Evolutionary conservation across 305 asterid genomes (phyloP).

Genomic region (Fraxinus xanthoxyloides): DNA sequence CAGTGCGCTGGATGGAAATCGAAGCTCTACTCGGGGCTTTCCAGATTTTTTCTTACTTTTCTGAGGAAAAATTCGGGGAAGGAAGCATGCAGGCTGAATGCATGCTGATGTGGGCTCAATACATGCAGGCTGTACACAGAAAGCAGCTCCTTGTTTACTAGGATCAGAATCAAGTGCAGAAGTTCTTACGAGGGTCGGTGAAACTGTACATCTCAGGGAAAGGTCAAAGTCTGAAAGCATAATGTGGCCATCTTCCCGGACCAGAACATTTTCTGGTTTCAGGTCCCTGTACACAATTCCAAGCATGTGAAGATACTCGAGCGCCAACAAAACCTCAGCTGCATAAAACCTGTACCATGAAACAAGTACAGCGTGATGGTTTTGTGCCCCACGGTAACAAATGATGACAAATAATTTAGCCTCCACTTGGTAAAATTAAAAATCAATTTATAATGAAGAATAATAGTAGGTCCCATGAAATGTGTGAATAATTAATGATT

Average conservation of each 20-base stretch:
- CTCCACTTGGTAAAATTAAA: background rate
- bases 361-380: background rate
- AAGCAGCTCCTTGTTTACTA: slow-evolving; percentile 56
- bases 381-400: background rate
- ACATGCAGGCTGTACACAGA: slow-evolving; percentile 88
- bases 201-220: slow-evolving; percentile 85
- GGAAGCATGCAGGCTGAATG: slow-evolving; percentile 91
- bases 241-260: slow-evolving; percentile 98
- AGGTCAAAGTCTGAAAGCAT: slow-evolving; percentile 98
- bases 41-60: slow-evolving; percentile 57
- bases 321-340: slow-evolving; percentile 93
- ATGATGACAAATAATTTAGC: background rate
- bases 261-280: slow-evolving; percentile 92
- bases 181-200: slow-evolving; percentile 77
- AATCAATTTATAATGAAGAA: background rate
- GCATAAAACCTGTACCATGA: slow-evolving; percentile 73
- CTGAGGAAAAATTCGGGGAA: slow-evolving; percentile 69
- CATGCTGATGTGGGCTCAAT: slow-evolving; percentile 76
- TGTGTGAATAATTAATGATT: background rate
- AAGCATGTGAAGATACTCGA: slow-evolving; percentile 97
- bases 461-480: background rate
- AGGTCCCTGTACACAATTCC: slow-evolving; percentile 95
- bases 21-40: slow-evolving; percentile 50
- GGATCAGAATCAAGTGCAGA: slow-evolving; percentile 53
- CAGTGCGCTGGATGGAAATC: slow-evolving; percentile 39